Evolutionary conservation across 2,329 filamentous ascomycete species (phyloP), one percentile per base, ranked within the genome.

Genomic region (Xylariaceae sp.): DNA sequence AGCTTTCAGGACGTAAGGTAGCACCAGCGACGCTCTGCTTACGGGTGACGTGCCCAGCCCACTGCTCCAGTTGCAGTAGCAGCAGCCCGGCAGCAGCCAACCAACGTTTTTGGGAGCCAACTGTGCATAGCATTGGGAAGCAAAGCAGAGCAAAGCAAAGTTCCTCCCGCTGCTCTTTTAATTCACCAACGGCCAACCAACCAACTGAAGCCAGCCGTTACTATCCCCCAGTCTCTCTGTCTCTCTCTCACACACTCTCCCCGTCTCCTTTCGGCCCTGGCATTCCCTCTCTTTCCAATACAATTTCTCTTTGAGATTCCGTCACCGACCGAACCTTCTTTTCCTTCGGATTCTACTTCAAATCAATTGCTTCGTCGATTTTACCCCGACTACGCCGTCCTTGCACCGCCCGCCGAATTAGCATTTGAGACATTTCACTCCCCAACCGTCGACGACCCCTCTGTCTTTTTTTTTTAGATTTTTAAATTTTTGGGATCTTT

Each of bases 381-480:
- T 33, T 23, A 27, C 35, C 53, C 45, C 44, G 5, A 26, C 26
- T 23, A 23, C 37, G 10, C 35, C 30, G 13, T 37, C 35, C 18
- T 21, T 36, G 7, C 42, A 16, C 21, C 39, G 30, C 15, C 50
- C 15, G 16, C 16, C 8, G 13, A 6, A 5, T 37, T 20, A 37
- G 18, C 35, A 20, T 37, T 21, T 5, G 35, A 37, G 35, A 37
- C 35, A 21, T 36, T 16, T 32, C 18, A 29, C 43, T 23, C 49
- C 54, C 30, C 40, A 33, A 54, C 56, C 48, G 54, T 56, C 56
- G 56, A 59, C 63, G 49, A 57, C 59, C 59, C 60, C 60, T 55
- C 30, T 48, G 40, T 54, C 29, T 42, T 53, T 56, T 46, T 43
- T 57, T 53, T 48, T 30, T 35, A n/a, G n/a, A n/a, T 29, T 36